A percentile compares a stretch with the other conserved stretches of the same genome.
Conservation (phyloP, 805 yeast genomes). For the Barnettozyma botsteinii region DNA sequence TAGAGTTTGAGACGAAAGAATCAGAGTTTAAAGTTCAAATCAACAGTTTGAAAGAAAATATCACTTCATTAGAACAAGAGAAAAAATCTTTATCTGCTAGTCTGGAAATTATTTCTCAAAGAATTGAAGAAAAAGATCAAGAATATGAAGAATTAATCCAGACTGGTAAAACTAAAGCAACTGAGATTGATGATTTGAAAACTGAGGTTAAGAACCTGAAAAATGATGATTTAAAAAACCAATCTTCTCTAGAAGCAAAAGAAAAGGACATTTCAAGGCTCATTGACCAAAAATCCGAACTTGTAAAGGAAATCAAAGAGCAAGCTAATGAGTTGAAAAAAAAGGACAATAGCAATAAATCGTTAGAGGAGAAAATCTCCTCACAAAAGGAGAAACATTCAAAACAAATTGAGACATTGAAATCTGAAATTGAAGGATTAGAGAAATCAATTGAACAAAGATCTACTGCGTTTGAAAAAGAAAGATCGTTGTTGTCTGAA, state of each 20-base stretch:
- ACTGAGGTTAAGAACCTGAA: not conserved
- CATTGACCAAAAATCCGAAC: not conserved
- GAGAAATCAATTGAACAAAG: conserved; percentile 34
- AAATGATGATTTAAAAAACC: not conserved
- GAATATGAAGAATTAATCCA: conserved; percentile 18
- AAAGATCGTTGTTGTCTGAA: conserved; percentile 41
- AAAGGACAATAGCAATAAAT: conserved; percentile 12
- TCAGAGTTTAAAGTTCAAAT: conserved; percentile 24
- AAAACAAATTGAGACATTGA: conserved; percentile 21
- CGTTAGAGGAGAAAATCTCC: conserved; percentile 17
- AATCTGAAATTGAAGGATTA: conserved; percentile 27
- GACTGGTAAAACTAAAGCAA: conserved; percentile 10
- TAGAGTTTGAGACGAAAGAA: conserved; percentile 26
- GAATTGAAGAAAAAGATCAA: conserved; percentile 25
- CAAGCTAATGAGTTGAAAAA: conserved; percentile 8
- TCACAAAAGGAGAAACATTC: conserved; percentile 19
- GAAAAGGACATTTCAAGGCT: not conserved
- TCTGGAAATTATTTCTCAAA: conserved; percentile 29
- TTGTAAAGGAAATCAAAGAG: conserved; percentile 7
- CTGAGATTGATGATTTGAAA: conserved; percentile 9
- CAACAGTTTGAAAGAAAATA: conserved; percentile 22
- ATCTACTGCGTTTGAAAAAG: conserved; percentile 42
- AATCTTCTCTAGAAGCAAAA: not conserved
- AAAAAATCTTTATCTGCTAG: conserved; percentile 30
- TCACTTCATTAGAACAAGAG: conserved; percentile 26